Base-by-base conservation (phyloP, 2,329 filamentous ascomycete species). In the Colletotrichum cuscutae region DNA sequence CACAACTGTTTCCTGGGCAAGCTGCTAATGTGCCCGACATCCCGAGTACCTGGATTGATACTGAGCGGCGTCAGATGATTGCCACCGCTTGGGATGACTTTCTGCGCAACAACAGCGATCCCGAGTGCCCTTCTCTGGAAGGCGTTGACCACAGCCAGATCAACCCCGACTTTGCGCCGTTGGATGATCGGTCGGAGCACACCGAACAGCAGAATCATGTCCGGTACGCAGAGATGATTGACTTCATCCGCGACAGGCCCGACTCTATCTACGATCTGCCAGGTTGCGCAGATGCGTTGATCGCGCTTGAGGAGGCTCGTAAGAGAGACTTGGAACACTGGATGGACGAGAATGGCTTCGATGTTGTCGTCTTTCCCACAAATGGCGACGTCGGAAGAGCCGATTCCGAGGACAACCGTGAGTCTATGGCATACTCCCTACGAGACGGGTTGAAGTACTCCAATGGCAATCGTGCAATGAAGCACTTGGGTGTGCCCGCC, bases 401-500 rank as follows among this genome's bases (percentile, higher is more conserved):
- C 2, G 64, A 65, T 5, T 58, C 68, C 24, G 68, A 72, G 24
- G 54, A 68, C 26, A 22, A 57, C 1, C 56, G 62, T 26, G 46
- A 61, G 13, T 71, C 66, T 26, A 66, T 71, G 71, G 8, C 65
- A 30, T 24, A 73, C 42, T 49, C 67, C 2, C 46, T 73, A 69
- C 81, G 80, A 32, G 88, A 89, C 60, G 88, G 89, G 0, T 84
- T 89, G 5, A 84, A 84, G 53, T 90, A 89, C 71, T 85, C 83
- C 0, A 88, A 89, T 67, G 88, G 88, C 1, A 89, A 89, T 64
- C 80, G 87, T 1, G 86, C 85, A 0, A 79, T 90, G 1, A 81
- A 88, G 12, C 88, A 90, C 66, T 80, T 89, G 2, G 88, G 89
- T 0, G 83, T 90, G 0, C 89, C 89, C 0, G 88, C 86, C 0